Percentiles rank a stretch among this genome's conserved stretches.
Evolutionary conservation across 495 filamentous ascomycete species (phyloP).

Genomic region (Penicillium samsonianum): DNA sequence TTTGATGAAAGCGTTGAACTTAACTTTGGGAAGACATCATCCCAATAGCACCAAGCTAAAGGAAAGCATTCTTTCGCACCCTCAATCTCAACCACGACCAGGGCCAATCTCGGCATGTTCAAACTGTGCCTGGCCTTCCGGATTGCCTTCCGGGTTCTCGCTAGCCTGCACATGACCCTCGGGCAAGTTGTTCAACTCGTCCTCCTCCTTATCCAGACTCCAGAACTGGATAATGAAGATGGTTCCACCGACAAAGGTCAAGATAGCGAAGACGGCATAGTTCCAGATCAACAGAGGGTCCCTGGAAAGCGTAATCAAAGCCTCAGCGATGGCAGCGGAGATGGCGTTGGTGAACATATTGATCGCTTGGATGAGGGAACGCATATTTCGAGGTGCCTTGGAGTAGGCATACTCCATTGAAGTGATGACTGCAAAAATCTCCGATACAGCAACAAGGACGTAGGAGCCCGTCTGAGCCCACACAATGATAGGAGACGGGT

Average conservation of each 20-base stretch:
- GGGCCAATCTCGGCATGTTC: neutral
- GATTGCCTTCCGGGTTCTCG: slow-evolving; percentile 6
- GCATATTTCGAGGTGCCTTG: slow-evolving; percentile 80
- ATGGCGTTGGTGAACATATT: neutral
- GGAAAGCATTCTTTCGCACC: neutral
- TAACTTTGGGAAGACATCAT: neutral
- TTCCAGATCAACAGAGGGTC: neutral
- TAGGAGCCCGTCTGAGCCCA: neutral
- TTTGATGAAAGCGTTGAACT: neutral
- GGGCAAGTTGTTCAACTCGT: slow-evolving; percentile 57
- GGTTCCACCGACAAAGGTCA: neutral
- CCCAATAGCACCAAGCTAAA: neutral
- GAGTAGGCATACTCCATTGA: slow-evolving; percentile 73
- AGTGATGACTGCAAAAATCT: slow-evolving; percentile 70
- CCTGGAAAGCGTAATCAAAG: neutral
- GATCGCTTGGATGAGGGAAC: slow-evolving; percentile 66
- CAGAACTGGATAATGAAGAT: slow-evolving; percentile 52
- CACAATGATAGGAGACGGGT: neutral
- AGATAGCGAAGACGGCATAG: neutral
- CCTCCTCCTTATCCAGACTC: slow-evolving; percentile 62
- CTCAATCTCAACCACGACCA: neutral
- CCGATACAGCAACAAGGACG: slow-evolving; percentile 62
- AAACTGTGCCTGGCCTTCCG: neutral
- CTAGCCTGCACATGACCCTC: slow-evolving; percentile 23
- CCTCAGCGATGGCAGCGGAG: neutral